Evolutionary conservation across 169 alveolate species (phyloP).

Genomic region (Plasmodium billcollinsi): DNA sequence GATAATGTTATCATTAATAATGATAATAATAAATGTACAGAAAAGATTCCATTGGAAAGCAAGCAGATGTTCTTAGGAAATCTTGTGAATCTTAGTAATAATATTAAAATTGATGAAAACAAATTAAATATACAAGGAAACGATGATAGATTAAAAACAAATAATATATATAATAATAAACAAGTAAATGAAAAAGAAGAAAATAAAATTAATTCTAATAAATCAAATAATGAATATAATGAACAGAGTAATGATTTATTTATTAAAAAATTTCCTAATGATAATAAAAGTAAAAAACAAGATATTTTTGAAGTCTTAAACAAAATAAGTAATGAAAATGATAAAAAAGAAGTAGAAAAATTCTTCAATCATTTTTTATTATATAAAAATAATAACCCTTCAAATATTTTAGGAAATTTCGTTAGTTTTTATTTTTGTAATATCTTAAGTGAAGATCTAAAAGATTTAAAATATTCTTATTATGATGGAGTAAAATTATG

Average conservation of each 20-base stretch:
- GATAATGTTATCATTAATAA: neutral
- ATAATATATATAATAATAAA: neutral
- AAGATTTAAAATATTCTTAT: conserved; percentile 45
- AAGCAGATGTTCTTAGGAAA: neutral
- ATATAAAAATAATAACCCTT: conserved; percentile 50
- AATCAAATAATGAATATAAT: neutral
- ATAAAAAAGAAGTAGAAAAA: conserved; percentile 61
- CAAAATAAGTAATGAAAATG: conserved; percentile 18
- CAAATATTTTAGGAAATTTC: conserved; percentile 55
- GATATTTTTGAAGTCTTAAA: conserved; percentile 65
- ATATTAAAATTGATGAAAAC: neutral
- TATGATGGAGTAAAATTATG: conserved; percentile 71
- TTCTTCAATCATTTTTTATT: conserved; percentile 53
- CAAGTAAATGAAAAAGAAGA: neutral
- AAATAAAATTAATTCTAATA: neutral
- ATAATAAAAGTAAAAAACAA: conserved; percentile 6
- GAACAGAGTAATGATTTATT: neutral
- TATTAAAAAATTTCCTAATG: neutral
- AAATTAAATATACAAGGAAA: neutral
- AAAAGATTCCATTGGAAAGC: neutral
- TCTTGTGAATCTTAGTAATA: neutral
- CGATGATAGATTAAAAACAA: neutral
- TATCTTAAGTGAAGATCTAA: conserved; percentile 68
- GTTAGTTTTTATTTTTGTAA: conserved; percentile 73
- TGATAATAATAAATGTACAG: neutral